Evolutionary conservation across 345 rosid species (phyloP), one percentile per base, ranked within the genome.

Genomic region (Lepidium aucheri): DNA sequence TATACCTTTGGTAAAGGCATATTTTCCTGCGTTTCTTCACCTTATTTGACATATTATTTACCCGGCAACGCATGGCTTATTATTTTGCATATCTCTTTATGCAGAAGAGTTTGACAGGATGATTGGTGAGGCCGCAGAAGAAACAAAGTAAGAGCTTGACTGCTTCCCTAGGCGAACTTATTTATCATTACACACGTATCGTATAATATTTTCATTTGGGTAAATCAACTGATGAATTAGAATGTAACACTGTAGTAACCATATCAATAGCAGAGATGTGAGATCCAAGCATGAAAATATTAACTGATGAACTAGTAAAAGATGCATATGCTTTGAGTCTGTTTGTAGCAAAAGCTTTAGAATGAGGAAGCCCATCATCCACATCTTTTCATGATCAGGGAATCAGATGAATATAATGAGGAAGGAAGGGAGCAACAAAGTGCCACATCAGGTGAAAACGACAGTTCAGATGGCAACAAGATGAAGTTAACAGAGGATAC

Each of bases 91-190:
- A 40, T 70, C 60, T 61, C 38, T 40, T 52, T 64, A 56, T 79
- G 75, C 82, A 91, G 97, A 86, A 41, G 90, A 84, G 7, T 91
- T 71, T 82, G 96, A 88, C 57, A 88, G 68, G 45, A 84, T 86
- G 46, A 85, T 91, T 58, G 70, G 76, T 15, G 88, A 91, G 62
- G 97, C 96, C 64, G 81, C 88, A 59, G 65, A 76, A 22, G 59
- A 77, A 72, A 60, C 82, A 55, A 73, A 70, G 97, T 91, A 88
- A 86, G 93, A 35, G 47, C 42, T 62, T 42, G 13, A 57, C 47
- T 65, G n/a, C 67, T 67, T 53, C 57, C 51, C 38, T 53, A 40
- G 44, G 53, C 7, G 11, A 58, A 34, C 42, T 41, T 52, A 65
- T 58, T 33, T 63, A 36, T 45, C 22, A 34, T 34, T 53, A 52